phyloP scores from a whole-genome alignment of 495 filamentous ascomycete species.

The Sporormia fimetaria region DNA sequence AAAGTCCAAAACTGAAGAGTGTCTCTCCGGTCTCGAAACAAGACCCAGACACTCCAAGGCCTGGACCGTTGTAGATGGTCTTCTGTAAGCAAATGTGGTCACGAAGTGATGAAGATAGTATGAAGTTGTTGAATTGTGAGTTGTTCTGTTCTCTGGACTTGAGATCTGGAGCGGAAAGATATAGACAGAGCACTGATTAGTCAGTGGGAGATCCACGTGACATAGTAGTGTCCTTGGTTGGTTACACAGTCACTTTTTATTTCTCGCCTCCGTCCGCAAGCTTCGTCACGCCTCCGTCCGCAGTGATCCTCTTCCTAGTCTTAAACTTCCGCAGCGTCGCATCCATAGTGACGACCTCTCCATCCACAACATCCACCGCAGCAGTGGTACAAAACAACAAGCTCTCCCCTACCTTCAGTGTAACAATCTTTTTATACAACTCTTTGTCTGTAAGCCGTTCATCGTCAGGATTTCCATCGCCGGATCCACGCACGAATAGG shows the following conservation, averaged over 20 bases:
- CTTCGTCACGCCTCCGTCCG: constrained; percentile 48
- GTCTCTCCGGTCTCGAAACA: constrained; percentile 15
- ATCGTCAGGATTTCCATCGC: neutral
- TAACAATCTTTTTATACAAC: constrained; percentile 47
- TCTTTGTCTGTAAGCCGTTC: constrained; percentile 23
- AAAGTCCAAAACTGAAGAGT: constrained; percentile 19
- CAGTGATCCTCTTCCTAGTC: constrained; percentile 42
- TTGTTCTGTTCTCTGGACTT: too few species aligned
- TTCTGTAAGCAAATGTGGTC: too few species aligned
- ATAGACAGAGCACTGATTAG: too few species aligned
- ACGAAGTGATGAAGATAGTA: too few species aligned
- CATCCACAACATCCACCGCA: constrained; percentile 36
- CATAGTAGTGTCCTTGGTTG: too few species aligned
- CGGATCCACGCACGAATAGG: constrained; percentile 3
- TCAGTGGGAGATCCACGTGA: too few species aligned
- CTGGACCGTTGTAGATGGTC: constrained; percentile 11
- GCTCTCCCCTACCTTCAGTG: constrained; percentile 50
- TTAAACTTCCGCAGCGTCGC: constrained; percentile 41
- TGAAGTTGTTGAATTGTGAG: too few species aligned
- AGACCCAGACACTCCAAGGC: constrained; percentile 18
- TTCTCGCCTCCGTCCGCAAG: constrained; percentile 5
- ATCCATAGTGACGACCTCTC: constrained; percentile 38
- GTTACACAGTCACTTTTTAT: too few species aligned
- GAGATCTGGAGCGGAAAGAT: too few species aligned
- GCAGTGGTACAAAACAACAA: constrained; percentile 55